A percentile compares a stretch with the other conserved stretches of the same genome.
Evolutionary conservation across 305 asterid genomes (phyloP).

Genomic region (Coffea humblotiana): DNA sequence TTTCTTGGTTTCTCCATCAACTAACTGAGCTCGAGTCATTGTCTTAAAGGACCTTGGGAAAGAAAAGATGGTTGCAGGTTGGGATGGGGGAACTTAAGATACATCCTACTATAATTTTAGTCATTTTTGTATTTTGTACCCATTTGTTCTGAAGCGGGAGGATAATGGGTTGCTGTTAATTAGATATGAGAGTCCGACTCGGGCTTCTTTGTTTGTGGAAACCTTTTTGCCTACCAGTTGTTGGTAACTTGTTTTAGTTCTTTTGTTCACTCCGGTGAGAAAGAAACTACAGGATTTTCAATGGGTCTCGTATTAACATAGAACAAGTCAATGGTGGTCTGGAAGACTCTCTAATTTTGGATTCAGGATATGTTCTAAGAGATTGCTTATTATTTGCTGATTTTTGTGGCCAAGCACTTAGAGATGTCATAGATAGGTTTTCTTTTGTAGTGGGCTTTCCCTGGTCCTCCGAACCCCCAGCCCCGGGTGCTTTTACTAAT

Average conservation of each 20-base stretch:
- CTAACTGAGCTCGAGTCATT: not conserved
- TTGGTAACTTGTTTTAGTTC: not conserved
- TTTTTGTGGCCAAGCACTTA: not conserved
- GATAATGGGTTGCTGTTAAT: not conserved
- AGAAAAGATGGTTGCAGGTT: not conserved
- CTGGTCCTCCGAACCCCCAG: too few species aligned
- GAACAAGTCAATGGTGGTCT: not conserved
- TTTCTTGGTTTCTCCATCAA: not conserved
- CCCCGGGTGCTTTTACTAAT: not conserved
- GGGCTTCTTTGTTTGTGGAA: not conserved
- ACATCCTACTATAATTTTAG: not conserved
- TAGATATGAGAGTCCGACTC: not conserved
- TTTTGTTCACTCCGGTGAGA: not conserved
- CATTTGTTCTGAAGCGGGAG: not conserved
- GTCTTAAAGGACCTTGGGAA: not conserved
- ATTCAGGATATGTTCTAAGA: not conserved
- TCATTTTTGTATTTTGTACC: not conserved
- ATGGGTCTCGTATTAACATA: not conserved
- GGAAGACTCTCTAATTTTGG: not conserved
- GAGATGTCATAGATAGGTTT: not conserved
- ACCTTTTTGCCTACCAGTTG: not conserved
- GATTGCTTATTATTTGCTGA: not conserved
- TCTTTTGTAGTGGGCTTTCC: not conserved
- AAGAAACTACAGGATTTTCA: not conserved
- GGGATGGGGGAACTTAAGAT: not conserved